Base-by-base conservation (phyloP, 1,139 yeast species). In the Candida glucosophila region DNA sequence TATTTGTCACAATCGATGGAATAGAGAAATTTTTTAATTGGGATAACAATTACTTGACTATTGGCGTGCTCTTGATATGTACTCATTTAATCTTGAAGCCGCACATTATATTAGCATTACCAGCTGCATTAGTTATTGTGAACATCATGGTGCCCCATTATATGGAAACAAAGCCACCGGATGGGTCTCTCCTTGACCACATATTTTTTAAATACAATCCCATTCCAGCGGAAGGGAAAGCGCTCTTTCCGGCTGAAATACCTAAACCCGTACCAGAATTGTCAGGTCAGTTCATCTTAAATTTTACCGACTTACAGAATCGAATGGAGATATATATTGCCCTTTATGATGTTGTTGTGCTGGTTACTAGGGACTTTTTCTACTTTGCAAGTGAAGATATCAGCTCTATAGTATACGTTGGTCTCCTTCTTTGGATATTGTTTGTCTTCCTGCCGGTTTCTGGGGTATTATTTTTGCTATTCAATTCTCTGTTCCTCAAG, bases 291-390 rank as follows among this genome's bases (percentile, higher is more conserved):
- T 85, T 83, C 45, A 54, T 78, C 15, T 50, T 85, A 34, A 85
- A 85, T 47, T 58, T 82, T 39, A 82, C 93, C 1, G 95, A 85
- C 52, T 60, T 85, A 29, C 95, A 85, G 44, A 85, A 85, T 47
- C 78, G 76, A 39, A 78, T 81, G 85, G 49, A 76, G n/a, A 47
- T 76, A 11, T 82, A 77, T 43, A 73, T 79, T 7, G 49, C 56
- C n/a, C 52, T 61, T 0, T 83, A 77, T 62, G 92, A 85, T 49
- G 58, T 62, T 18, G 31, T 71, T 5, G 55, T 64, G 14, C 54
- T 63, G 44, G 32, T 70, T 25, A 58, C 81, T 15, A 52, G 58
- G 15, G 73, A 72, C 33, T 74, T 77, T 44, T 72, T 81, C 2
- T 78, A 68, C 45, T 85, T 77, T 47, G 63, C 65, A 33, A 73